Base-by-base conservation (phyloP, 768 basidiomycete species). In the Lactarius quietus region DNA sequence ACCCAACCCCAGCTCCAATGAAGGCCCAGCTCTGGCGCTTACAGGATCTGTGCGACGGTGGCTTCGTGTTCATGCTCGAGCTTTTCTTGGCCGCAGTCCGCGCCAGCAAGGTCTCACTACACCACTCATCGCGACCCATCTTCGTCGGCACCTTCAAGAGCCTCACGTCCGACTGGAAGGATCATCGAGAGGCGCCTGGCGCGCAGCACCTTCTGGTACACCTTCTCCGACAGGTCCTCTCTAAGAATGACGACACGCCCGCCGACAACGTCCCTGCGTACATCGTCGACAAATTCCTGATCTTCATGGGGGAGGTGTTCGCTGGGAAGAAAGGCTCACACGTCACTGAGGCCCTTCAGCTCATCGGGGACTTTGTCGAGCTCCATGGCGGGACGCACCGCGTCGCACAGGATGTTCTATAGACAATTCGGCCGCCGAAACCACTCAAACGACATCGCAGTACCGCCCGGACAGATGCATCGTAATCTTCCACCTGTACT, bases 171-270 rank as follows among this genome's bases (percentile, higher is more conserved):
- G 48, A 60, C n/a, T 64, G 63, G 63, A 18, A 23, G 26, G 31
- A n/a, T 3, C 36, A 48, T 17, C 58, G 58, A 26, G 58, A 64
- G 0, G 33, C 28, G 1, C 51, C 33, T 5, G 63, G 45, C 9
- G 55, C 58, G 43, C 63, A 64, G 29, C 43, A 71, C 65, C 4
- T 69, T 72, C 3, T 65, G 64, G 3, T 75, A 69, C 17, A 74
- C 75, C 20, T 67, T 69, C 57, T 70, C 62, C 9, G 76, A 73
- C 28, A 71, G 41, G 28, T 70, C 70, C 70, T 77, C 73, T 70
- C 62, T 26, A 45, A 28, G 10, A 35, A 33, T 26, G 20, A 52
- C 6, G 31, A 43, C 28, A 26, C 26, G 45, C 28, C 39, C 10
- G 8, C 29, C 14, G 59, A 48, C 1, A 31, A 48, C n/a, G 41